Evolutionary conservation across 805 yeast genomes (phyloP).

Genomic region (Candida broadrunensis): DNA sequence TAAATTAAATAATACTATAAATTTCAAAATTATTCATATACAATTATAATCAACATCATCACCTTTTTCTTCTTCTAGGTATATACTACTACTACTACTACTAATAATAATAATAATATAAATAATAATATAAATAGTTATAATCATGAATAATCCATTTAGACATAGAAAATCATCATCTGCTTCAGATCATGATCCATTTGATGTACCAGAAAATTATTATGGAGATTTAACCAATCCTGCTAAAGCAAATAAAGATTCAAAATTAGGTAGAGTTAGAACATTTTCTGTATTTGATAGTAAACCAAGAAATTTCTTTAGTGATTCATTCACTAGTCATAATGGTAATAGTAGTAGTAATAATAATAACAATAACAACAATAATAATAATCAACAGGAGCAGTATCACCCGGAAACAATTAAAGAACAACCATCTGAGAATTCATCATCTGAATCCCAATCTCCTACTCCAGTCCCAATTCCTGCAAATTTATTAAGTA

Average conservation of each 20-base stretch:
- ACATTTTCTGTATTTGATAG: constrained; percentile 49
- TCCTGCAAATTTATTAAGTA: background rate
- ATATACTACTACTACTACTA: no score
- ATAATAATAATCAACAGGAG: no score
- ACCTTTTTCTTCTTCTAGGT: no score
- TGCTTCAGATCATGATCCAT: constrained; percentile 58
- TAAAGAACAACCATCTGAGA: constrained; percentile 6
- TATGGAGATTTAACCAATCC: constrained; percentile 66
- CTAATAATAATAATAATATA: no score
- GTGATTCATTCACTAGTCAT: background rate
- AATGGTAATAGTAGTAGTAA: no score
- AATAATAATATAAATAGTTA: no score
- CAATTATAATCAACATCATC: no score
- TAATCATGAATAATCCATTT: constrained; percentile 4
- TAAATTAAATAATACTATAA: no score
- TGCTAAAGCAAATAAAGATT: constrained; percentile 34
- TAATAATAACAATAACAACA: constrained; percentile 4
- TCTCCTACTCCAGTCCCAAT: constrained; percentile 5
- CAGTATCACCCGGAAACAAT: constrained; percentile 4
- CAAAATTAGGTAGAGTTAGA: constrained; percentile 50
- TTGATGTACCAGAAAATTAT: constrained; percentile 63
- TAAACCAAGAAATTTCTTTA: constrained; percentile 6
- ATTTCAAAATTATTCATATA: no score
- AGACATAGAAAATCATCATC: constrained; percentile 36
- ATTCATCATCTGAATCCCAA: constrained; percentile 2